Conservation (phyloP, 768 basidiomycete genomes). For the Ramaria sp. region DNA sequence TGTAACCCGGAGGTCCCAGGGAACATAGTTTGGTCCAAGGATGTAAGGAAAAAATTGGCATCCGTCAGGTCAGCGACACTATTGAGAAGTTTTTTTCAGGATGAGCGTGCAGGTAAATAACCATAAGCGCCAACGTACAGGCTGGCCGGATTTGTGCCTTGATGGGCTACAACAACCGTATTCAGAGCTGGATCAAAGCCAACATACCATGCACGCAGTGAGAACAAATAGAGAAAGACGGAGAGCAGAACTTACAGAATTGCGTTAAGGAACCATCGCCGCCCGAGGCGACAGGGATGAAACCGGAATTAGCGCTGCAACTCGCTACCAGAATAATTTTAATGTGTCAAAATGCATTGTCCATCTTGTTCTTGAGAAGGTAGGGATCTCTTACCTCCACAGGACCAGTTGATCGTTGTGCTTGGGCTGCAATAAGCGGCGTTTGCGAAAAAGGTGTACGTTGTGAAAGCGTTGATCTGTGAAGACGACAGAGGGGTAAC, state of each 20-base stretch:
- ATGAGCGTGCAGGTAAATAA: too few relatives aligned
- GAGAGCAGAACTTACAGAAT: conserved; percentile 25
- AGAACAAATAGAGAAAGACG: neutral
- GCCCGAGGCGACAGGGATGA: conserved; percentile 33
- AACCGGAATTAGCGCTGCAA: conserved; percentile 35
- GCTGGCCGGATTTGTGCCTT: conserved; percentile 24
- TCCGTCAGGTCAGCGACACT: conserved; percentile 32
- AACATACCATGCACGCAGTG: conserved; percentile 1
- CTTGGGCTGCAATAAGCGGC: conserved; percentile 37
- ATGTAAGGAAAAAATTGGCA: conserved; percentile 22
- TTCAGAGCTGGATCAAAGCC: conserved; percentile 9
- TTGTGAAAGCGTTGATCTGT: conserved; percentile 31
- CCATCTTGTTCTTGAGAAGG: too few relatives aligned
- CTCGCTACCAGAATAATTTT: conserved; percentile 21
- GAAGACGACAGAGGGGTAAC: conserved; percentile 14
- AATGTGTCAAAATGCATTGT: neutral
- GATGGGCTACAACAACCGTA: conserved; percentile 26
- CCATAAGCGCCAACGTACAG: conserved; percentile 17
- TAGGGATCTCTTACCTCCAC: conserved; percentile 33
- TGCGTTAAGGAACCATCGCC: conserved; percentile 29
- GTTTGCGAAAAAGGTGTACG: conserved; percentile 41
- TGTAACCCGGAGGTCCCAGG: conserved; percentile 29
- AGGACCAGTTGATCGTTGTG: conserved; percentile 36
- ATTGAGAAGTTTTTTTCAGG: too few relatives aligned
- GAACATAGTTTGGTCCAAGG: conserved; percentile 29